Evolutionary conservation across 768 basidiomycete genomes (phyloP), one percentile per base, ranked within the genome.

Genomic region (Coprinellus micaceus): DNA sequence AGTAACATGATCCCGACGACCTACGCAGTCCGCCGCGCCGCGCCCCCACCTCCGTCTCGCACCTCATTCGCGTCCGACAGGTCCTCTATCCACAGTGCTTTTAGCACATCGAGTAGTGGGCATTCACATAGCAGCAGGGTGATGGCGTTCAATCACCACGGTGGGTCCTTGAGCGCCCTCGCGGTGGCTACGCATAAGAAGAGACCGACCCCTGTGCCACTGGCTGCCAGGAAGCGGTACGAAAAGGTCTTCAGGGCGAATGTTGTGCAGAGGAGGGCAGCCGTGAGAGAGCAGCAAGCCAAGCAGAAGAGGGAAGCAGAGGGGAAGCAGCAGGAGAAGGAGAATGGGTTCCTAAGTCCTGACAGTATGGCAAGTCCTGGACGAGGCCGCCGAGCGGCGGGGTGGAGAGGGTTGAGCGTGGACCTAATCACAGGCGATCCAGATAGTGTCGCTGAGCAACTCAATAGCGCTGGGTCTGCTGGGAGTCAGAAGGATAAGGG

Each of bases 141-240:
- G 52, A 30, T 62, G 57, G 21, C 51, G 44, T 28, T 59, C 57
- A 50, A 62, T 51, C 53, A 59, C 58, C 41, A 58, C 54, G 28
- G 60, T 51, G 59, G 56, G 56, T 55, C 56, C 57, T 57, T 52
- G 54, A 54, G 53, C 28, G 58, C 44, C 44, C 51, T 60, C 41
- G 46, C 58, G 28, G 44, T 45, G 25, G 58, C 37, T 50, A 58
- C 65, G 26, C 72, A 74, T 62, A 59, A 71, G 57, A 62, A 75
- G 37, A 82, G 88, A 2, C 82, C 84, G 0, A 82, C 88, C 0
- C 89, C 89, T 2, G 77, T 90, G 2, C 89, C 90, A 1, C 69
- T 80, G 6, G 74, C 81, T 2, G 85, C 85, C 12, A 80, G 82
- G 21, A 73, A 70, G 39, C 82, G 90, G 10, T 92, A 91, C 64